phyloP scores from a whole-genome alignment of 2,329 filamentous ascomycete genomes.

The Fusarium acutatum region DNA sequence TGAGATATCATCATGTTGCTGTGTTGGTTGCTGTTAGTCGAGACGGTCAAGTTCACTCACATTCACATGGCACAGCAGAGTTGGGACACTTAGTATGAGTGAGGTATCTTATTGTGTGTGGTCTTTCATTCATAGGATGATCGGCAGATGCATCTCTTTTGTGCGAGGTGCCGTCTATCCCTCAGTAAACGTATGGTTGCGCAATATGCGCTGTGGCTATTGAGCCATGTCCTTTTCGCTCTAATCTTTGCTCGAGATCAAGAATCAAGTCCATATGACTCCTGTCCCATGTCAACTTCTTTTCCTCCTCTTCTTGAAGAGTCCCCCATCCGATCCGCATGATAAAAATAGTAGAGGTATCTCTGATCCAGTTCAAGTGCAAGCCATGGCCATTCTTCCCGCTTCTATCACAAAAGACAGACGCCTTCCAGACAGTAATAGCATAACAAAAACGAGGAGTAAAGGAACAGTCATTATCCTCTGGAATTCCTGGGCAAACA shows the following conservation, averaged over 20 bases:
- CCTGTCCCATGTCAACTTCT: neutral
- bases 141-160: constrained; percentile 28
- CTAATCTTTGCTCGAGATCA: constrained; percentile 12
- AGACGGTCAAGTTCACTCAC: neutral
- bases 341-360: constrained; percentile 30
- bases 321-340: constrained; percentile 8
- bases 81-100: neutral
- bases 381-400: constrained; percentile 34
- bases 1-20: neutral
- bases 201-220: constrained; percentile 29
- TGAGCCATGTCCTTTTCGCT: constrained; percentile 28
- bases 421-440: constrained; percentile 27
- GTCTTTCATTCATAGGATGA: constrained; percentile 34
- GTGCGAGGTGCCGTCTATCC: constrained; percentile 31
- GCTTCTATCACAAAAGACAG: constrained; percentile 40
- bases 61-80: neutral
- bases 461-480: constrained; percentile 20
- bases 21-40: neutral
- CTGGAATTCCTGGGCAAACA: constrained; percentile 2
- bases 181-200: constrained; percentile 34
- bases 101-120: constrained; percentile 27
- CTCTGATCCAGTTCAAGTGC: constrained; percentile 35
- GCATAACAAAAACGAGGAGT: constrained; percentile 10
- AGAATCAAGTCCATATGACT: constrained; percentile 5
- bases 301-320: neutral